These are phyloP conservation scores for Fragaria nilgerrensis DNA, from an alignment of 306 rosid genomes.

Conservation along the genomic window DNA sequence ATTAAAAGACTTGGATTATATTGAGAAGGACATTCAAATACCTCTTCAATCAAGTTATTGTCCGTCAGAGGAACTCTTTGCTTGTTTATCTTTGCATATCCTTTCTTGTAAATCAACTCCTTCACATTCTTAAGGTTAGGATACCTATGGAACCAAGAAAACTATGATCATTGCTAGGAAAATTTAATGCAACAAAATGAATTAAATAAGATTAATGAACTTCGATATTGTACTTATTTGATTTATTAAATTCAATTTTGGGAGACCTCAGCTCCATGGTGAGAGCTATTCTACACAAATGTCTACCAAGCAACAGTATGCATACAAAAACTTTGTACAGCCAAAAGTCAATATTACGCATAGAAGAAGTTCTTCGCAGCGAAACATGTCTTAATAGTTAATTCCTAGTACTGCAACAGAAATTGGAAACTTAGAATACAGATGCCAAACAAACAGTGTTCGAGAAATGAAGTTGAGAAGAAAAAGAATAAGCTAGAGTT, in stretches of 20 bases:
- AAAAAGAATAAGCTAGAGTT: background rate
- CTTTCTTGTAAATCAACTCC: slow-evolving; percentile 81
- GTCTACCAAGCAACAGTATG: too few relatives aligned
- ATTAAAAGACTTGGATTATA: background rate
- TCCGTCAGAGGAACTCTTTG: slow-evolving; percentile 86
- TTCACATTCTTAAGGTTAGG: slow-evolving; percentile 74
- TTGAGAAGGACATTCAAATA: slow-evolving; percentile 17
- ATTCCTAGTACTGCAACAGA: background rate
- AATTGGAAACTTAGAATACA: background rate
- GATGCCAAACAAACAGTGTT: background rate
- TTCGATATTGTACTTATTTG: background rate
- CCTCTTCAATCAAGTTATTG: slow-evolving; percentile 82
- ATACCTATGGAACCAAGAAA: slow-evolving; percentile 47
- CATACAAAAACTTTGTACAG: background rate
- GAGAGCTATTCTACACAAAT: background rate
- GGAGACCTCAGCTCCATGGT: background rate
- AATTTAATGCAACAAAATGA: background rate
- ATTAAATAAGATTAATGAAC: background rate
- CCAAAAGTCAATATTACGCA: background rate
- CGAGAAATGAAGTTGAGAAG: background rate
- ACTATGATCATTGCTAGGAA: slow-evolving; percentile 9
- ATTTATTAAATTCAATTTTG: background rate
- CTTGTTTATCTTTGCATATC: slow-evolving; percentile 48
- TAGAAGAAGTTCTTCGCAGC: background rate
- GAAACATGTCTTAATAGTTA: background rate